Percentiles rank a stretch among this genome's conserved stretches.
Evolutionary conservation across 148 eudicot species (phyloP).

Genomic region (Amaranthus palmeri): DNA sequence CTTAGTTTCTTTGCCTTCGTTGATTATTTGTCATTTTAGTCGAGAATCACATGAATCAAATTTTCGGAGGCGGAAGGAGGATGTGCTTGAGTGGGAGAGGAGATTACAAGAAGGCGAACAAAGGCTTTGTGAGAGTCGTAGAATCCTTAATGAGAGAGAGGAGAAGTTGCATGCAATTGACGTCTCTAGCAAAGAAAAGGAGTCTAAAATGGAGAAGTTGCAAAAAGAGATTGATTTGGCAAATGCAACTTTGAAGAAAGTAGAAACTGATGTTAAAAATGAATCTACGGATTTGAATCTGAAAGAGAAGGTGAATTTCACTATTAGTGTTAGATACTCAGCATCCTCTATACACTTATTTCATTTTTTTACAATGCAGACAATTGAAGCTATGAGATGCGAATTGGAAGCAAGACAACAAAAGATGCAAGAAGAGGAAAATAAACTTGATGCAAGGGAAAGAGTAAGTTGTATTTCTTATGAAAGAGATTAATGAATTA

Average conservation of each 20-base stretch:
- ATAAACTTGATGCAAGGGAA: constrained; percentile 65
- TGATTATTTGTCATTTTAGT: constrained; percentile 30
- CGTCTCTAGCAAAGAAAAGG: constrained; percentile 43
- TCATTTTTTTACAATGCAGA: constrained; percentile 40
- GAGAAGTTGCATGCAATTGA: constrained; percentile 57
- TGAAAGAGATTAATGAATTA: too few relatives aligned
- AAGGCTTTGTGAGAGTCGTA: constrained; percentile 55
- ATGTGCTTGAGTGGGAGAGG: constrained; percentile 71
- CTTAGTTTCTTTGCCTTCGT: background rate
- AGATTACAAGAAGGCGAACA: constrained; percentile 80
- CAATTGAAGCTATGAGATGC: constrained; percentile 44
- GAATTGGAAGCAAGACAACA: constrained; percentile 58
- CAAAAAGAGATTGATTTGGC: constrained; percentile 50
- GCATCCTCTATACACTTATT: background rate
- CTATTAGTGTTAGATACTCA: background rate
- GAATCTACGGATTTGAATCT: constrained; percentile 44
- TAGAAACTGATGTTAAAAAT: constrained; percentile 49
- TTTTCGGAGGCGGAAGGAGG: constrained; percentile 58
- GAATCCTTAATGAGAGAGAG: constrained; percentile 56
- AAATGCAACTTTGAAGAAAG: constrained; percentile 38
- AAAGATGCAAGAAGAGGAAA: constrained; percentile 49
- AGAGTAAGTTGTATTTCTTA: constrained; percentile 45
- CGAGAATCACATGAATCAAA: constrained; percentile 56
- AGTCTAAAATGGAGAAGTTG: constrained; percentile 49
- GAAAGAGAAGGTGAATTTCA: constrained; percentile 58